Base-by-base conservation (phyloP, 306 rosid species). In the Purshia tridentata region DNA sequence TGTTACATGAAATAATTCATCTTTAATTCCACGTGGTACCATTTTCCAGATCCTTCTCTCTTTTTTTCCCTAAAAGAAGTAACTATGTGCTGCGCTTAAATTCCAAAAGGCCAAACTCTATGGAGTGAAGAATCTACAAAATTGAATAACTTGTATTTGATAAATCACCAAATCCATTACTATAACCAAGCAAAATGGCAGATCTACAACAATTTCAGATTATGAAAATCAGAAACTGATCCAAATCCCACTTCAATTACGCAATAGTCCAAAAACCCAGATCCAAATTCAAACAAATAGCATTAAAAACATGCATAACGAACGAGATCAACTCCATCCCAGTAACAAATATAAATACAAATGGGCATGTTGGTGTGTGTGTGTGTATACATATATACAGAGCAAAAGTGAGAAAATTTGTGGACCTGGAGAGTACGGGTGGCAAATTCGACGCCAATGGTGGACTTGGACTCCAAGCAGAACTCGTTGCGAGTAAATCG, bases 401-500 rank as follows among this genome's bases (percentile, higher is more conserved):
- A 16, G 14, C 15, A 54, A 62, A 41, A 74, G 64, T 68, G 65
- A 46, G 65, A 58, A 40, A 76, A 9, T 10, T 4, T 29, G 47
- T 6, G 63, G 69, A 90, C 97, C 96, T 93, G 79, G n/a, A 93
- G 97, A 7, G 98, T 93, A 15, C 97, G 93, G 10, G 98, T 91
- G 58, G 98, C 97, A 70, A 93, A 93, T 79, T 93, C 98, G 18
- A 93, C 97, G 65, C 98, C 98, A 69, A 93, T 93, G 72, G 98
- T 93, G 79, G 98, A 93, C 77, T 91, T 93, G 22, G 98, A 93
- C 75, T 93, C 98, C 76, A 93, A 83, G 60, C 97, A 89, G 52
- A 93, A 93, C 82, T 93, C 98, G 66, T 93, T 93, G 79, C 98
- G 96, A 45, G 98, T 93, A 79, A 93, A 93, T 84, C 98, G 96